Evolutionary conservation across 345 rosid genomes (phyloP).

Genomic region (Aquilaria sinensis): DNA sequence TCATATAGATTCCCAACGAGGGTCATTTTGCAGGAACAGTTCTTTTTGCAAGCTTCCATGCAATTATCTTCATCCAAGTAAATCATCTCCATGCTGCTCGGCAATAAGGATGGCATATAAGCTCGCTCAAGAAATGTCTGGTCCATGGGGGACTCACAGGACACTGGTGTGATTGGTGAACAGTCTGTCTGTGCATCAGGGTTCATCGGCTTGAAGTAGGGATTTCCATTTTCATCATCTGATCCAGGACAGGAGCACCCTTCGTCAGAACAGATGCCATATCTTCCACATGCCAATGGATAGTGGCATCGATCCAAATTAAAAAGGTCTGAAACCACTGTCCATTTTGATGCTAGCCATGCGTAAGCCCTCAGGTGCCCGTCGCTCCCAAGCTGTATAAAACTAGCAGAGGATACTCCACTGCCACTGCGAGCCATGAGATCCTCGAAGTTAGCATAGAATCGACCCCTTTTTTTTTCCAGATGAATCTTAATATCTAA

Average conservation of each 20-base stretch:
- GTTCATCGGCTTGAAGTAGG: slow-evolving; percentile 18
- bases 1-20: too few species aligned
- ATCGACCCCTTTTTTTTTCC: too few species aligned
- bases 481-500: not conserved
- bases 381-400: slow-evolving; percentile 19
- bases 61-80: too few species aligned
- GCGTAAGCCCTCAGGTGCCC: slow-evolving; percentile 24
- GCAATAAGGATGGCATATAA: too few species aligned
- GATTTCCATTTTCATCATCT: not conserved
- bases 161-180: slow-evolving; percentile 7
- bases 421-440: slow-evolving; percentile 11
- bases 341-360: slow-evolving; percentile 6
- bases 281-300: slow-evolving; percentile 28
- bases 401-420: not conserved
- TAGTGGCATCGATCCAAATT: slow-evolving; percentile 11
- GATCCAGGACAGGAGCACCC: slow-evolving; percentile 23
- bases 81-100: too few species aligned
- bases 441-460: not conserved
- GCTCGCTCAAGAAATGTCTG: not conserved
- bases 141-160: slow-evolving; percentile 6
- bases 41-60: too few species aligned
- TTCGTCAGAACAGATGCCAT: slow-evolving; percentile 21
- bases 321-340: slow-evolving; percentile 14
- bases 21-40: too few species aligned
- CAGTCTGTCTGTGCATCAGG: slow-evolving; percentile 21